Percentiles rank a stretch among this genome's conserved stretches.
Conservation (phyloP, 169 alveolate species). For the Plasmodium knowlesi region DNA sequence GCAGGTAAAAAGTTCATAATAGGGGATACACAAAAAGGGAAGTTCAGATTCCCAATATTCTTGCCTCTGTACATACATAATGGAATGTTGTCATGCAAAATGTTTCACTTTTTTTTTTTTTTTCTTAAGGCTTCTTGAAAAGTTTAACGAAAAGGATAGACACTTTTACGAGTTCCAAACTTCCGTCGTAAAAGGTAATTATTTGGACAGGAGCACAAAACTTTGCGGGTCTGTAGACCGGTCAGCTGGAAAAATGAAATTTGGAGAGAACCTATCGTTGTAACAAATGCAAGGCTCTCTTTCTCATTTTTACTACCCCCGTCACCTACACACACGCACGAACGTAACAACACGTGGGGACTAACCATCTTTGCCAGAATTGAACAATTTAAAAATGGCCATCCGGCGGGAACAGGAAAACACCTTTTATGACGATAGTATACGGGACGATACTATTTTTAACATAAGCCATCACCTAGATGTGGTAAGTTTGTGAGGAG, state of each 20-base stretch:
- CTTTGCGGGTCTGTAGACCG: background rate
- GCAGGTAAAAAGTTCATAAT: slow-evolving; percentile 7
- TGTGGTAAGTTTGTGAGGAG: slow-evolving; percentile 17
- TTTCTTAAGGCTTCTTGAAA: slow-evolving; percentile 26
- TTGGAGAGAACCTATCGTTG: background rate
- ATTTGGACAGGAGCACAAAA: background rate
- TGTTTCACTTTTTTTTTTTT: background rate
- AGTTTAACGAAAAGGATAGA: slow-evolving; percentile 63
- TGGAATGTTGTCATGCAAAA: background rate
- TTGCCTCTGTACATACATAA: background rate
- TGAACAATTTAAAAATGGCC: slow-evolving; percentile 25
- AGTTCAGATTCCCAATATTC: background rate
- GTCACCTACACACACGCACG: background rate
- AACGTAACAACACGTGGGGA: background rate
- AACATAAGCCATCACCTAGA: slow-evolving; percentile 43
- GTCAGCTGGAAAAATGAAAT: background rate
- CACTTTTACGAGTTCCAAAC: slow-evolving; percentile 48
- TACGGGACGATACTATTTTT: slow-evolving; percentile 20
- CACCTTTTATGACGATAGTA: slow-evolving; percentile 8
- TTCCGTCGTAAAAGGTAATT: slow-evolving; percentile 28
- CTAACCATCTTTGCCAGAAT: background rate
- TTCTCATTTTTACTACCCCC: background rate
- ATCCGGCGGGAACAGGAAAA: slow-evolving; percentile 35
- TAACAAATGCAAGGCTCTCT: background rate
- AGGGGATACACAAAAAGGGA: background rate